Base-by-base conservation (phyloP, 768 basidiomycete genomes). In the Auriscalpium orientale region DNA sequence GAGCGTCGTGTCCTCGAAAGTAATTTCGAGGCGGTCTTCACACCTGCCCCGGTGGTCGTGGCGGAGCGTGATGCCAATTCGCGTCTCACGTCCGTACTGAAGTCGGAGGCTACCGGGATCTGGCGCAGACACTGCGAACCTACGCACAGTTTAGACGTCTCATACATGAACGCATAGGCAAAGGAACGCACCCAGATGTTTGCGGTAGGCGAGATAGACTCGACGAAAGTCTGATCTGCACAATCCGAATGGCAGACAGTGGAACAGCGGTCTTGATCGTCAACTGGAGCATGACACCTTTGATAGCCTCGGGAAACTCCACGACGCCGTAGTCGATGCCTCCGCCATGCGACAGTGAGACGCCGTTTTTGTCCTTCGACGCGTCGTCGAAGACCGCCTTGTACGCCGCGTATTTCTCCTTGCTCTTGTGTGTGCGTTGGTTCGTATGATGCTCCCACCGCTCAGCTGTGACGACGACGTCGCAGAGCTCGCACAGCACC, bases 311-410 rank as follows among this genome's bases (percentile, higher is more conserved):
- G 0, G 56, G 55, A 4, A 68, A 64, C n/a, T 79, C 76, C 5
- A 85, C 63, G 38, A 84, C 68, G 3, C 74, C 81, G 51, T 85
- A 79, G 61, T 85, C 75, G 12, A 79, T 64, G 7, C 69, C 66
- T 1, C 75, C 76, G 15, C 13, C 40, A 43, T 43, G 40, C 15
- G 40, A 43, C 15, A 43, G 13, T 15, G 40, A 43, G 15, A 43
- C 40, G 13, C 40, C 40, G 40, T 43, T 13, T 18, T 43, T 13
- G 40, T 43, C 40, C 40, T 43, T 43, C 18, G 40, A 43, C 15
- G 40, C 40, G 18, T 43, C 40, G 40, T 43, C 40, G 40, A 43
- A 43, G 13, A 18, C 40, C 13, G 40, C 18, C 40, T 43, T 43
- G 40, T 15, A 43, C 4, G 40, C 40, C 40, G 18, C 40, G 18